These are phyloP conservation scores for Lactarius quietus DNA, from an alignment of 768 basidiomycete species.

Conservation along the genomic window DNA sequence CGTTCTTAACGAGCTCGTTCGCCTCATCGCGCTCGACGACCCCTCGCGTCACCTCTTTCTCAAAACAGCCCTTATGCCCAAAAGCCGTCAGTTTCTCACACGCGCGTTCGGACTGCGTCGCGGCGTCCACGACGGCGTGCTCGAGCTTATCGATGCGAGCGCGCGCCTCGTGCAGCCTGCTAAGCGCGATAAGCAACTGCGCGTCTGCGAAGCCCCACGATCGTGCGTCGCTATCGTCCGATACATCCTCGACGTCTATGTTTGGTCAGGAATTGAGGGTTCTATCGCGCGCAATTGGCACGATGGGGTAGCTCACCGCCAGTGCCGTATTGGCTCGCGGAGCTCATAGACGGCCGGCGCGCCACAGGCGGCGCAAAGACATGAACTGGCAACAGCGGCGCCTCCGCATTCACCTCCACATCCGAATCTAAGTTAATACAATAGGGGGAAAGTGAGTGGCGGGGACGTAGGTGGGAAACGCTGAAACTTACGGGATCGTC, in stretches of 20 bases:
- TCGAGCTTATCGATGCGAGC: conserved; percentile 21
- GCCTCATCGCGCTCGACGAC: conserved; percentile 16
- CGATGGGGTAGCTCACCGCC: not conserved
- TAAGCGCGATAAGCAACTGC: conserved; percentile 12
- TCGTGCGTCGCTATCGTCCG: not conserved
- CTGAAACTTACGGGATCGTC: not conserved
- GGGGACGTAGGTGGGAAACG: not conserved
- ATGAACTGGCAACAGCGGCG: not conserved
- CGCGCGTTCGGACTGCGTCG: conserved; percentile 16
- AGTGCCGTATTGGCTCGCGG: not conserved
- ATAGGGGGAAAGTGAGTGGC: too few relatives aligned
- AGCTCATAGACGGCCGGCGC: not conserved
- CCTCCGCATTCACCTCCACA: not conserved
- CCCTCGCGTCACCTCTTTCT: conserved; percentile 6
- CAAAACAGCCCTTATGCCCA: not conserved
- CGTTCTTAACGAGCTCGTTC: conserved; percentile 15
- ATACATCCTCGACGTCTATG: too few relatives aligned
- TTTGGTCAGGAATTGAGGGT: too few relatives aligned
- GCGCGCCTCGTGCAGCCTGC: conserved; percentile 9
- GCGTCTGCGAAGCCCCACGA: conserved; percentile 1
- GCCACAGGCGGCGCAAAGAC: not conserved
- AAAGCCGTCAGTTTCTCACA: conserved; percentile 16
- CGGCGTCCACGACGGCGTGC: conserved; percentile 7
- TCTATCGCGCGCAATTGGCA: not conserved
- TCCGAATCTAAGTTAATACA: too few relatives aligned